These are phyloP conservation scores for Euphorbia pulcherrima DNA, from an alignment of 345 rosid genomes.

Conservation along the genomic window DNA sequence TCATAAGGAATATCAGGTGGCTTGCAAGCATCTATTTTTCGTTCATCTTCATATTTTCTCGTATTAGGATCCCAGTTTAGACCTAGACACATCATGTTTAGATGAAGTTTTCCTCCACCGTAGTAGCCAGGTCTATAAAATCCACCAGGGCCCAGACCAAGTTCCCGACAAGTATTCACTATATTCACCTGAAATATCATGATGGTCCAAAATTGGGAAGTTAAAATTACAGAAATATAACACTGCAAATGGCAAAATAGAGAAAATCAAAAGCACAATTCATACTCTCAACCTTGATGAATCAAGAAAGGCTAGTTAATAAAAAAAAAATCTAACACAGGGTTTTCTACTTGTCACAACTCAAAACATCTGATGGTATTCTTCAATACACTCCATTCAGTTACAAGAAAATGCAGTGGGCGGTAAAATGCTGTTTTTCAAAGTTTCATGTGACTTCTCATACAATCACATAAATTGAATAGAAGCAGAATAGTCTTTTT, in stretches of 20 bases:
- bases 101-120: conserved; percentile 18
- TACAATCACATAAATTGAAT: neutral
- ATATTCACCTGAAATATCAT: conserved; percentile 8
- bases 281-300: neutral
- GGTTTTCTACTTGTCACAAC: neutral
- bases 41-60: conserved; percentile 14
- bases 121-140: conserved; percentile 21
- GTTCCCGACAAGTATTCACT: conserved; percentile 20
- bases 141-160: conserved; percentile 16
- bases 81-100: conserved; percentile 26
- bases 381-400: neutral
- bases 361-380: neutral
- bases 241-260: neutral
- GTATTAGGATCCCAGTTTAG: conserved; percentile 24
- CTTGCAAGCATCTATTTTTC: conserved; percentile 3
- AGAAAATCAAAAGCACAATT: neutral
- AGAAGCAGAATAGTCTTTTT: neutral
- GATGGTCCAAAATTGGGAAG: neutral
- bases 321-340: neutral
- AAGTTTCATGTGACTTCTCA: neutral
- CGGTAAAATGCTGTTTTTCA: neutral
- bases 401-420: neutral
- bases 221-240: neutral
- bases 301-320: too few species aligned
- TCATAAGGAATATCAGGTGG: conserved; percentile 12